Base-by-base conservation (phyloP, 2,329 filamentous ascomycete species). In the Penicillium sp. region DNA sequence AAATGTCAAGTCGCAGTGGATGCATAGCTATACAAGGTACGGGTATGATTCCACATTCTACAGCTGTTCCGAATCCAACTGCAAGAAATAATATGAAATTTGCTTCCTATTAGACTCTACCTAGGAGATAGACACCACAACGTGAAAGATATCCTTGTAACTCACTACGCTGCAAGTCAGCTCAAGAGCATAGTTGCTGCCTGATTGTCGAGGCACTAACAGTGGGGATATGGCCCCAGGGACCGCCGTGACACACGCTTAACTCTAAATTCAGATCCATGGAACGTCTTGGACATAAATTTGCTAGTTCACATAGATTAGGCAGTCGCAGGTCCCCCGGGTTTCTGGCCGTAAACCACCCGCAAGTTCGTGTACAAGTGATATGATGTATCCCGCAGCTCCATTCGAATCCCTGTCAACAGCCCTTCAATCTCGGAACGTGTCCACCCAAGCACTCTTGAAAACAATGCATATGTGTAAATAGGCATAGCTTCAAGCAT, bases 401-500 rank as follows among this genome's bases (percentile, higher is more conserved):
- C 75, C 37, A 63, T 65, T 53, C 70, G 72, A 18, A 76, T 74
- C 9, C 71, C 69, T 4, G 71, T 72, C 40, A 76, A 57, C 20
- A 77, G 69, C 0, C 69, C 69, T 53, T 77, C 66, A 8, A 78
- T 73, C 62, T 76, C 67, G 18, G 68, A 63, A 1, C 66, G 59
- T 6, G 62, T 61, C 74, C 73, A 76, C 1, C 72, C 71, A 29
- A 77, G 65, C n/a, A 71, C 62, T 6, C 72, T 66, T 4, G 72
- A 77, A 61, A 78, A 73, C 20, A 75, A 61, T 8, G 72, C 71
- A 56, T 73, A 69, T 20, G 64, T 68, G 52, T 74, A 73, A 2
- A 70, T 63, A 5, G 69, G 67, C 31, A 76, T 58, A 4, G 69
- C 71, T 56, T 75, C 70, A 20, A 70, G 63, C 62, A 75, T 67